Evolutionary conservation across 2,329 filamentous ascomycete species (phyloP).

Genomic region (Colletotrichum spinosum): DNA sequence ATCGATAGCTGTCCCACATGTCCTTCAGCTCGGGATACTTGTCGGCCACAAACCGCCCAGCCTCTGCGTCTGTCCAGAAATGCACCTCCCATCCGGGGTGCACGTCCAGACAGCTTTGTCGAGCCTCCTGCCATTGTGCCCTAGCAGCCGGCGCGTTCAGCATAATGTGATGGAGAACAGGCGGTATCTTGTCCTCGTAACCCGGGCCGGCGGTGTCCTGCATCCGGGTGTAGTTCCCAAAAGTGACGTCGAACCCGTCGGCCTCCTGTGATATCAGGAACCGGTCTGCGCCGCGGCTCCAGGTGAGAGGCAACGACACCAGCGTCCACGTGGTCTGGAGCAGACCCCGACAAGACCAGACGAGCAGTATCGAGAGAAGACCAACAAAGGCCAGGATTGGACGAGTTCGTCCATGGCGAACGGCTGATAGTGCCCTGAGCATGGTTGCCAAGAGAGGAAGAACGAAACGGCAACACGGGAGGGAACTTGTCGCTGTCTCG

Average conservation of each 20-base stretch:
- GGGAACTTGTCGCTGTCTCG: too few relatives aligned
- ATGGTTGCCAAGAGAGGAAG: too few relatives aligned
- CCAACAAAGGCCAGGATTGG: too few relatives aligned
- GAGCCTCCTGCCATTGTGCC: constrained; percentile 45
- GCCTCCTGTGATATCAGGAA: constrained; percentile 45
- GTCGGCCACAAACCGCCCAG: constrained; percentile 74
- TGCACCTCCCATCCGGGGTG: constrained; percentile 49
- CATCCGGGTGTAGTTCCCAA: constrained; percentile 45
- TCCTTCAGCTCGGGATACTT: constrained; percentile 80
- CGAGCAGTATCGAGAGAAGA: too few relatives aligned
- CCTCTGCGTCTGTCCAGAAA: constrained; percentile 75
- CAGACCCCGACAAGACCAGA: neutral
- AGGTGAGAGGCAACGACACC: constrained; percentile 43
- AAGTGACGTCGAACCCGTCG: constrained; percentile 49
- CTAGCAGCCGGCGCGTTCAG: constrained; percentile 42
- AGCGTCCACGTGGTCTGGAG: constrained; percentile 44
- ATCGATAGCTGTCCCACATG: constrained; percentile 76
- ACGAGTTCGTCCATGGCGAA: too few relatives aligned
- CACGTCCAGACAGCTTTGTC: constrained; percentile 47
- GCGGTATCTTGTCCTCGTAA: constrained; percentile 46
- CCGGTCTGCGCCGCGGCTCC: constrained; percentile 40
- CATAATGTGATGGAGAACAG: constrained; percentile 50
- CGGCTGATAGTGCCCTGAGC: too few relatives aligned
- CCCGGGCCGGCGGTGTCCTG: constrained; percentile 44
- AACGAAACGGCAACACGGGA: too few relatives aligned